Base-by-base conservation (phyloP, 306 rosid species). In the Hippophae tibetana region DNA sequence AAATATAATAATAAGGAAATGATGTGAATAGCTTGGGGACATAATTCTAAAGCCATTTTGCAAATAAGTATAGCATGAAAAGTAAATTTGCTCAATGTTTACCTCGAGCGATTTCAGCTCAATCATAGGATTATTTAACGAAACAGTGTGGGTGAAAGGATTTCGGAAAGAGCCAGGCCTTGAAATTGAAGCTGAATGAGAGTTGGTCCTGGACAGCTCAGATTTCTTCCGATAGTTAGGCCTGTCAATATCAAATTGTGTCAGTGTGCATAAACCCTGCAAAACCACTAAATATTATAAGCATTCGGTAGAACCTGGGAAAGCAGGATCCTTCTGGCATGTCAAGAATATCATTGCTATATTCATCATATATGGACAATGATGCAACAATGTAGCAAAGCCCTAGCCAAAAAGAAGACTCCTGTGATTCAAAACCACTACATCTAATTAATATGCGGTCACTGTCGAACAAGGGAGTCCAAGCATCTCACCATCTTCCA, bases 241-340 rank as follows among this genome's bases (percentile, higher is more conserved):
- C 74, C 95, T 87, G 59, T 54, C 58, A 58, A 72, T 62, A 67
- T 52, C 41, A 31, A 46, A 65, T 42, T 57, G 7, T 9, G 50
- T 54, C 52, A 46, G 56, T n/a, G 49, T 27, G 13, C 51, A 55
- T n/a, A 13, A 31, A 2, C 38, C 57, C 27, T 43, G 71, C 63
- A 52, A 13, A 65, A 43, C 18, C 48, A 42, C 38, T 27, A 71
- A 60, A 56, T 31, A 9, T 56, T 52, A 23, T 14, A 48, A 60
- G 58, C 71, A 74, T 56, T 42, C 69, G 64, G 53, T 31, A 53
- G 69, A 70, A 90, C 99, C 95, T 88, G n/a, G 99, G 99, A 76
- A 88, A 83, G 83, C 89, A 77, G 42, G 90, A 80, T 75, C 98
- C 96, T 78, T 93, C 97, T 10, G 75, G 89, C 99, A 93, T 88